Evolutionary conservation across 768 basidiomycete genomes (phyloP).

Genomic region (Collybia sordida): DNA sequence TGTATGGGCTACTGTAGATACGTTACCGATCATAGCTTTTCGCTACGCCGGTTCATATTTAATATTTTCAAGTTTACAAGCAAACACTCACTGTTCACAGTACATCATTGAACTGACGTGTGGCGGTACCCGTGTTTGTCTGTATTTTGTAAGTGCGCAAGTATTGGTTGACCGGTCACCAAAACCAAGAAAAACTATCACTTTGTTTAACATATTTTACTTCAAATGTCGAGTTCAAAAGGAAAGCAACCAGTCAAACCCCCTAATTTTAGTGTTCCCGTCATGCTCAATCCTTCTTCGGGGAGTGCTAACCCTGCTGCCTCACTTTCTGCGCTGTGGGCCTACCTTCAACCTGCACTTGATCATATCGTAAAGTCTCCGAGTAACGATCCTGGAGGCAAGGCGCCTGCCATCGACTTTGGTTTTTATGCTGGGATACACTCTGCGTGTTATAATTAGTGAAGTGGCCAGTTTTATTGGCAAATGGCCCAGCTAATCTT

Average conservation of each 20-base stretch:
- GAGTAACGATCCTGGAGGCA: constrained; percentile 51
- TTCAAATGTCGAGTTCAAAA: constrained; percentile 24
- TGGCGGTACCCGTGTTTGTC: background rate
- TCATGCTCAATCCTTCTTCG: constrained; percentile 52
- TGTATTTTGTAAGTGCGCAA: background rate
- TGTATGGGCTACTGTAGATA: no score
- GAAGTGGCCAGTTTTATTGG: constrained; percentile 28
- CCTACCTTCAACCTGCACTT: constrained; percentile 71
- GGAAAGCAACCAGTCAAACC: constrained; percentile 24
- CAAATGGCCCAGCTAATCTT: constrained; percentile 16
- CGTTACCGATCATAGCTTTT: no score
- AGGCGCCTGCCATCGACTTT: constrained; percentile 71
- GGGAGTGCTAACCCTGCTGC: constrained; percentile 75
- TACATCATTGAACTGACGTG: no score
- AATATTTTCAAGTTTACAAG: background rate
- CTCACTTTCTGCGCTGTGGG: constrained; percentile 72
- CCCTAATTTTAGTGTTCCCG: constrained; percentile 18
- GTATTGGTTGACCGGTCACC: no score
- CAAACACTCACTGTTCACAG: background rate
- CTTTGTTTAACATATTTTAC: background rate
- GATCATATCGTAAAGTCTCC: constrained; percentile 77
- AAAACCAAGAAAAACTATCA: background rate
- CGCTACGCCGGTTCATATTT: no score
- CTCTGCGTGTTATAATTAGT: constrained; percentile 84
- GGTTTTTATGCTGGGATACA: constrained; percentile 76